These are phyloP conservation scores for Acanthochlamys bracteata DNA, from an alignment of 106 monocot species.

Conservation along the genomic window DNA sequence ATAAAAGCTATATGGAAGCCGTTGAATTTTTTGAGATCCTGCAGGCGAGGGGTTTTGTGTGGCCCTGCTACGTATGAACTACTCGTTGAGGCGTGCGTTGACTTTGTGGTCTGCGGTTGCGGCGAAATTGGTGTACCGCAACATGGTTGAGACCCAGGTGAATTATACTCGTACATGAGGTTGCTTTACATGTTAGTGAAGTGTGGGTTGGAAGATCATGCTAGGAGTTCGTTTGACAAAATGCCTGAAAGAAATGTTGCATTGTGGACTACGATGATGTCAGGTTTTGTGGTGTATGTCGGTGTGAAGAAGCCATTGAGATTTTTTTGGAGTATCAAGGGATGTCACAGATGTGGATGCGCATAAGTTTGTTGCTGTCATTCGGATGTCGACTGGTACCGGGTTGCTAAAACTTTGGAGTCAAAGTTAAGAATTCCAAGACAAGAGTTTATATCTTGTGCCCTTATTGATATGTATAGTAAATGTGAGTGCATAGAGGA, in stretches of 20 bases:
- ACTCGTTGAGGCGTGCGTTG: slow-evolving; percentile 53
- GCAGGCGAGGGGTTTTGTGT: slow-evolving; percentile 11
- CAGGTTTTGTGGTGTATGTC: slow-evolving; percentile 37
- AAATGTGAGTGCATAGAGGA: slow-evolving; percentile 71
- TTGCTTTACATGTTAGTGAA: slow-evolving; percentile 55
- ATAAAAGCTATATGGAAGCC: slow-evolving; percentile 54
- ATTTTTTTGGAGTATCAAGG: slow-evolving; percentile 54
- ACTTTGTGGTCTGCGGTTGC: slow-evolving; percentile 27
- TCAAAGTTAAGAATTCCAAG: slow-evolving; percentile 38
- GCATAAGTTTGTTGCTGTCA: slow-evolving; percentile 24
- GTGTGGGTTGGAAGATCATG: slow-evolving; percentile 58
- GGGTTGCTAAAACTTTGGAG: slow-evolving; percentile 21
- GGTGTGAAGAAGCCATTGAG: slow-evolving; percentile 42
- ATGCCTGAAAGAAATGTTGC: slow-evolving; percentile 46
- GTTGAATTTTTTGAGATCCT: slow-evolving; percentile 73
- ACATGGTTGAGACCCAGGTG: slow-evolving; percentile 38
- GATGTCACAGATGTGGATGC: slow-evolving; percentile 25
- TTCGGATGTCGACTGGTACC: slow-evolving; percentile 44
- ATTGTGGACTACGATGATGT: slow-evolving; percentile 63
- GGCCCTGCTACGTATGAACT: slow-evolving; percentile 47
- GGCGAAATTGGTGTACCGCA: slow-evolving; percentile 36
- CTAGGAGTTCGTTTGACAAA: slow-evolving; percentile 55
- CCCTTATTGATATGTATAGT: slow-evolving; percentile 70
- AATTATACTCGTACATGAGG: slow-evolving; percentile 62
- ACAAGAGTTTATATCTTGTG: slow-evolving; percentile 37